A percentile compares a stretch with the other conserved stretches of the same genome.
phyloP scores from a whole-genome alignment of 768 basidiomycete genomes.

The Suillus brevipes region DNA sequence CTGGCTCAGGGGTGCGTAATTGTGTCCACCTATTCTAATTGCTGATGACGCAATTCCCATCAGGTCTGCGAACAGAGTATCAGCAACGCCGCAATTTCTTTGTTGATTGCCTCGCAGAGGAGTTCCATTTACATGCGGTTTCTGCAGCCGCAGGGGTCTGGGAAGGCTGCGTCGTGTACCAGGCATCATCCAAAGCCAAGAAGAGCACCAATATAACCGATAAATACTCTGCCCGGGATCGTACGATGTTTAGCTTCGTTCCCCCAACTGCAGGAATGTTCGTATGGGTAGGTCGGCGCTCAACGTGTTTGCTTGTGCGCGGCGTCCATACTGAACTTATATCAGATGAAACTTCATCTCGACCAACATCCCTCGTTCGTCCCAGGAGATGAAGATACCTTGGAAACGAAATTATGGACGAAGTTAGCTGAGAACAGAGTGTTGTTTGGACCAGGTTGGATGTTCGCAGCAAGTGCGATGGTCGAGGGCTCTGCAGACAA shows the following conservation, averaged over 20 bases:
- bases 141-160: slow-evolving; percentile 30
- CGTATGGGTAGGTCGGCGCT: slow-evolving; percentile 48
- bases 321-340: not conserved
- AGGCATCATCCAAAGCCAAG: slow-evolving; percentile 41
- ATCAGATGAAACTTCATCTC: slow-evolving; percentile 63
- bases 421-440: slow-evolving; percentile 61
- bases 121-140: slow-evolving; percentile 55
- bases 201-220: slow-evolving; percentile 34
- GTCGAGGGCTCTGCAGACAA: slow-evolving; percentile 26
- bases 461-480: slow-evolving; percentile 20
- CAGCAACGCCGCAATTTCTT: slow-evolving; percentile 58
- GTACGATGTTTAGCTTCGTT: slow-evolving; percentile 61
- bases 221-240: slow-evolving; percentile 35
- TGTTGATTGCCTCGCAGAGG: slow-evolving; percentile 61
- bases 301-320: slow-evolving; percentile 16
- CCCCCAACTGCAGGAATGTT: slow-evolving; percentile 88
- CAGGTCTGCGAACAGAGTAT: slow-evolving; percentile 58
- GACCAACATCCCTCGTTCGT: slow-evolving; percentile 50
- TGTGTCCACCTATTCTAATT: not conserved
- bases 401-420: slow-evolving; percentile 62
- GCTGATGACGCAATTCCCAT: not conserved
- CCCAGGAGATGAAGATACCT: slow-evolving; percentile 37
- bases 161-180: slow-evolving; percentile 44
- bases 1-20: slow-evolving; percentile 65
- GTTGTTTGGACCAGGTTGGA: slow-evolving; percentile 60